Base-by-base conservation (phyloP, 768 basidiomycete genomes). In the Podaxis pistillaris region DNA sequence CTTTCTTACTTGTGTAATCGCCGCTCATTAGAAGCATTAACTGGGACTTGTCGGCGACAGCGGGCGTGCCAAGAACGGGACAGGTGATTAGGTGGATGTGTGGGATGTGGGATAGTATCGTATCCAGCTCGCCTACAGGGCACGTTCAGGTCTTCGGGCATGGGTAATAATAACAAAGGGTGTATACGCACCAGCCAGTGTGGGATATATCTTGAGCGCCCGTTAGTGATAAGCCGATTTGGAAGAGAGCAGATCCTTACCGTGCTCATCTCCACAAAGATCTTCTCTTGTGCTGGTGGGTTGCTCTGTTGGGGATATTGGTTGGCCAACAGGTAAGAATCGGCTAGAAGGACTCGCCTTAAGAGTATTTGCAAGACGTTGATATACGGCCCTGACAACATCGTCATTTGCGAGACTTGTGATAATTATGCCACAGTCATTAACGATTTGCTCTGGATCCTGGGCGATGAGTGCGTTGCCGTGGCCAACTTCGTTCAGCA, bases 191-290 rank as follows among this genome's bases (percentile, higher is more conserved):
- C 89, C 83, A 64, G 83, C 78, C 17, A 87, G 70, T 19, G 78
- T 67, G 28, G 86, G 86, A 63, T 86, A 86, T 51, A 86, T 81
- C 84, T 86, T 66, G 49, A 33, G 44, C 59, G 57, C 70, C 61
- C 53, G n/a, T 28, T 56, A 59, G 55, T 30, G 46, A 44, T 57
- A 26, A 26, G 19, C 11, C 9, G 22, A 19, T 30, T n/a, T 17
- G n/a, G 41, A 22, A 13, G 26, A 41, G 51, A 24, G 4, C 49
- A 60, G 50, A 58, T n/a, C 75, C 86, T 61, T 59, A 92, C 91
- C 2, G 93, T 96, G 74, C 87, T 87, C 12, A 89, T 93, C 67
- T 96, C 93, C 36, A 94, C 88, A 65, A 95, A 93, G 51, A 93
- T 89, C 71, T 88, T 94, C 66, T 78, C 73, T 69, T 75, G 79